Evolutionary conservation across 2,329 filamentous ascomycete species (phyloP).

Genomic region (Penicillium sp.): DNA sequence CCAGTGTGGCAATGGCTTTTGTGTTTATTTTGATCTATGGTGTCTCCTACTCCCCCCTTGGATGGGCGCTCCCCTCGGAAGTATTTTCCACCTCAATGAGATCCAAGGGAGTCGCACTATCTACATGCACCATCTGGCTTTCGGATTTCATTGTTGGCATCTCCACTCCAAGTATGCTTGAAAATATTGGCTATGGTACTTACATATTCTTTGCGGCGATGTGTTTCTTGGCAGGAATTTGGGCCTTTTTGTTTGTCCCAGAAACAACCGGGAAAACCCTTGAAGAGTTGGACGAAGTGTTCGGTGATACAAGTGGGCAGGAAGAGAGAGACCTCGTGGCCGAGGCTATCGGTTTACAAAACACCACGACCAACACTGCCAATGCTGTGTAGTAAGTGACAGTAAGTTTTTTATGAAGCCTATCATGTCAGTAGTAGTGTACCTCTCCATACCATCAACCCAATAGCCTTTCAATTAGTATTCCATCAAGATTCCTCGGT

Average conservation of each 20-base stretch:
- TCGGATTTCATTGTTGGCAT: constrained; percentile 49
- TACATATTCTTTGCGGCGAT: constrained; percentile 56
- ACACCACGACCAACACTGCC: too few species aligned
- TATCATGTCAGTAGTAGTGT: too few species aligned
- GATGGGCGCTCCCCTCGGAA: constrained; percentile 38
- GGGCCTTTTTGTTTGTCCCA: constrained; percentile 16
- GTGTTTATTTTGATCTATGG: constrained; percentile 21
- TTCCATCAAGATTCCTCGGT: too few species aligned
- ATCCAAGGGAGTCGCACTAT: constrained; percentile 36
- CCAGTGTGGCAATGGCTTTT: constrained; percentile 14
- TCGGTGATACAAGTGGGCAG: constrained; percentile 7
- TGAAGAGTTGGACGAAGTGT: constrained; percentile 16
- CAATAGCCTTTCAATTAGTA: too few species aligned
- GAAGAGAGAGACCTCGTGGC: constrained; percentile 1
- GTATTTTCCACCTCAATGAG: constrained; percentile 36
- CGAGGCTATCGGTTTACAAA: too few species aligned
- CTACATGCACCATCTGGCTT: constrained; percentile 37
- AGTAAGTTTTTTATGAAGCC: too few species aligned
- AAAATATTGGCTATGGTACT: constrained; percentile 46
- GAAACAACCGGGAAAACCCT: constrained; percentile 15
- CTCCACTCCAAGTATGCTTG: constrained; percentile 58
- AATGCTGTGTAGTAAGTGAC: too few species aligned
- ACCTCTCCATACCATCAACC: too few species aligned
- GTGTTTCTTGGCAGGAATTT: constrained; percentile 38
- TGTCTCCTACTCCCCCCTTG: constrained; percentile 24